These are phyloP conservation scores for Beauveria medogensis DNA, from an alignment of 2,329 filamentous ascomycete species.

Conservation along the genomic window DNA sequence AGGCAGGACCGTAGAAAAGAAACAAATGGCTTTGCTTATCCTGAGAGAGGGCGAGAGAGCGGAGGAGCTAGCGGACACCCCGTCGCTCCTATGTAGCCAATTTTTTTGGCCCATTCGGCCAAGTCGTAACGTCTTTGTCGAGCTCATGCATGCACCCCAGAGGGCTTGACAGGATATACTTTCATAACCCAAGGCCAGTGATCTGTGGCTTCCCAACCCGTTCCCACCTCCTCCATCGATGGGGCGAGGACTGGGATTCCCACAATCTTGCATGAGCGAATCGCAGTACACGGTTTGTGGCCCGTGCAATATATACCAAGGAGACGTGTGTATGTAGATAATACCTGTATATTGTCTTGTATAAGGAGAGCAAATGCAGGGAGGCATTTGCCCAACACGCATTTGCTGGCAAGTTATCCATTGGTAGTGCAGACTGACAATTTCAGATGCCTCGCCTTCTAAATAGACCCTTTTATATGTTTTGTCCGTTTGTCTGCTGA, in stretches of 20 bases:
- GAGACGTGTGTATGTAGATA: not conserved
- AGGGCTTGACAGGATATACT: not conserved
- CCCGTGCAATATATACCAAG: not conserved
- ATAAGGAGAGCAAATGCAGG: too few relatives aligned
- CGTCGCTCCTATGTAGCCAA: not conserved
- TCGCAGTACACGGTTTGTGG: slow-evolving; percentile 2
- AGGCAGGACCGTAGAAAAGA: not conserved
- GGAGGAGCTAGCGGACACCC: not conserved
- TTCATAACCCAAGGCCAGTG: not conserved
- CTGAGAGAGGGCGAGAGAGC: not conserved
- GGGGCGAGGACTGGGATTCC: slow-evolving; percentile 3
- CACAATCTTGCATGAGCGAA: slow-evolving; percentile 10
- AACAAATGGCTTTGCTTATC: too few relatives aligned
- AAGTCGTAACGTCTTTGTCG: not conserved
- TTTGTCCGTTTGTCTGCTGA: too few relatives aligned
- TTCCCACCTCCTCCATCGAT: slow-evolving; percentile 7
- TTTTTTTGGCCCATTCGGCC: not conserved
- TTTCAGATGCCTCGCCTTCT: too few relatives aligned
- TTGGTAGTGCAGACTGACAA: not conserved
- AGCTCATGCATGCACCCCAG: not conserved
- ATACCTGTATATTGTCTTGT: too few relatives aligned
- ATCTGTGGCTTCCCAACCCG: slow-evolving; percentile 5
- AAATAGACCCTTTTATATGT: too few relatives aligned
- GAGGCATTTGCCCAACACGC: too few relatives aligned
- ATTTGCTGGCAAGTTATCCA: not conserved